Evolutionary conservation across 192 early-diverging fungal genomes (phyloP).

Genomic region (Chytriomyces sp.): DNA sequence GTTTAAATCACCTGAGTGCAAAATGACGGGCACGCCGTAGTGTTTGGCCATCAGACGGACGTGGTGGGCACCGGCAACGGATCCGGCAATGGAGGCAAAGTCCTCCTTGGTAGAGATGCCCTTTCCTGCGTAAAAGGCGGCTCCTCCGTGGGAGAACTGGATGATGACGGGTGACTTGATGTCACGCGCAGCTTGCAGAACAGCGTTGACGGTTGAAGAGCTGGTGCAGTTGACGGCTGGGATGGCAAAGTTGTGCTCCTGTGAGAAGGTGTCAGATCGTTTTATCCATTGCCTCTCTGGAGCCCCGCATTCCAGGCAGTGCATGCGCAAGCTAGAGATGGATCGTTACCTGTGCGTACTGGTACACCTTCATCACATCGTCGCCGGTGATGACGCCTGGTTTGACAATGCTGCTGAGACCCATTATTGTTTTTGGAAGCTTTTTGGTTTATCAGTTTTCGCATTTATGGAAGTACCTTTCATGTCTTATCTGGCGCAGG

Average conservation of each 20-base stretch:
- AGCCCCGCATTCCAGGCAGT: too few species aligned
- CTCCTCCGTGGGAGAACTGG: slow-evolving; percentile 94
- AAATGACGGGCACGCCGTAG: slow-evolving; percentile 57
- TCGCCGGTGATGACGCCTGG: slow-evolving; percentile 94
- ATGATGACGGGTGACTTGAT: slow-evolving; percentile 91
- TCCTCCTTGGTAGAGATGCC: slow-evolving; percentile 88
- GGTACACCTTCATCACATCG: slow-evolving; percentile 72
- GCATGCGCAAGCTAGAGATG: too few species aligned
- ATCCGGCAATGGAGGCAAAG: slow-evolving; percentile 85
- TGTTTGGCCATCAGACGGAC: slow-evolving; percentile 79
- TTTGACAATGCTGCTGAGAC: slow-evolving; percentile 81
- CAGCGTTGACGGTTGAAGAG: slow-evolving; percentile 89
- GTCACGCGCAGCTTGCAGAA: slow-evolving; percentile 93
- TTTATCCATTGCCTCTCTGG: too few species aligned
- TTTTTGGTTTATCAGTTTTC: not conserved
- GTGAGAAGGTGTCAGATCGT: too few species aligned
- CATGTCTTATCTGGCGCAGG: too few species aligned
- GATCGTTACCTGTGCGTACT: slow-evolving; percentile 41
- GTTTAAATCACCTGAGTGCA: not conserved
- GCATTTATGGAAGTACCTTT: too few species aligned
- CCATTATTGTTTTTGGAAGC: slow-evolving; percentile 23
- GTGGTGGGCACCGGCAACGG: slow-evolving; percentile 90
- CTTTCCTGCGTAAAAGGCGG: slow-evolving; percentile 92
- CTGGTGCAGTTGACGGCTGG: slow-evolving; percentile 97
- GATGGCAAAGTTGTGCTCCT: slow-evolving; percentile 87